phyloP scores from a whole-genome alignment of 164 flowering plant genomes.

The Berberis thunbergii region DNA sequence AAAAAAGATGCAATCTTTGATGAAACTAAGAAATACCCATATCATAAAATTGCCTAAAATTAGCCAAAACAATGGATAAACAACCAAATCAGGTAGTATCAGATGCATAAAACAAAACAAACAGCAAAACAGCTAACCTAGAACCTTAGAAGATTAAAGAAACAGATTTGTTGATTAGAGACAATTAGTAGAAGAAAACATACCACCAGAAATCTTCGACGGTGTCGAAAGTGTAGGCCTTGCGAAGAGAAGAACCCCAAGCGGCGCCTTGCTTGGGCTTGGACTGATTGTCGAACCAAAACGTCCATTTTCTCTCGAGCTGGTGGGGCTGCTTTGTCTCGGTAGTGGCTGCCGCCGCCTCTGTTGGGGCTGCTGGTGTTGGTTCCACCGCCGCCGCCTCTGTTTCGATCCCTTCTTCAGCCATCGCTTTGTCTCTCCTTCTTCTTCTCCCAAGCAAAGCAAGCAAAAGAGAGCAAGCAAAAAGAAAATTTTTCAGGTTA shows the following conservation, averaged over 20 bases:
- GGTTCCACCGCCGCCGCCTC: not conserved
- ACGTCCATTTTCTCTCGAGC: constrained; percentile 72
- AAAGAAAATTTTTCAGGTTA: no score
- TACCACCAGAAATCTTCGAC: constrained; percentile 88
- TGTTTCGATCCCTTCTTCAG: constrained; percentile 6
- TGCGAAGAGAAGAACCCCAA: constrained; percentile 77
- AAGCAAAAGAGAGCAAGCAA: no score
- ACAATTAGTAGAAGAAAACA: not conserved
- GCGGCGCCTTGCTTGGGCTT: constrained; percentile 81
- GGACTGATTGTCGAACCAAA: constrained; percentile 86
- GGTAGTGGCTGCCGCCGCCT: constrained; percentile 3
- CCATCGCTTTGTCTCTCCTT: not conserved
- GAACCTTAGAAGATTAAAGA: not conserved
- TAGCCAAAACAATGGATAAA: not conserved
- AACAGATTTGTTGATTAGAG: not conserved
- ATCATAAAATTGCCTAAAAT: not conserved
- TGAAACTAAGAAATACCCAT: no score
- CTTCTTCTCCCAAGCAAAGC: not conserved
- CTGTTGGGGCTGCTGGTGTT: constrained; percentile 5
- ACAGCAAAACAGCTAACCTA: not conserved
- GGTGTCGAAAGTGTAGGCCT: constrained; percentile 64
- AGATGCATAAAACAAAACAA: not conserved
- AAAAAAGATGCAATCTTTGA: no score
- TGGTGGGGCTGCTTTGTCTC: constrained; percentile 30
- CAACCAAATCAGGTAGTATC: not conserved